Evolutionary conservation across 2,329 filamentous ascomycete genomes (phyloP).

Genomic region (Penicillium thymicola): DNA sequence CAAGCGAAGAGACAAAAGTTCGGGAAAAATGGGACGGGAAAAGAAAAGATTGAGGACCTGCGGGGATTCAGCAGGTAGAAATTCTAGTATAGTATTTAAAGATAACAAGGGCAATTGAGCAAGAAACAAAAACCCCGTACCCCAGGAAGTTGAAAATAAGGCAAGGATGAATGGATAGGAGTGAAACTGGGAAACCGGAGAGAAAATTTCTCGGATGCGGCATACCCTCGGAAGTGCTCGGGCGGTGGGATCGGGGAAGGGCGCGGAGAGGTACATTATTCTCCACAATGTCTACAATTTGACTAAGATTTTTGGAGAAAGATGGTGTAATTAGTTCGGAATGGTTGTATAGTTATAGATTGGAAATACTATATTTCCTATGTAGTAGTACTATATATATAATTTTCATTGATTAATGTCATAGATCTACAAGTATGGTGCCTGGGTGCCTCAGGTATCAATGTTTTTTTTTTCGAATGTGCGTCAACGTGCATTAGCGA

Average conservation of each 20-base stretch:
- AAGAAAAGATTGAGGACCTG: conserved; percentile 20
- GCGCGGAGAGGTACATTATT: conserved; percentile 19
- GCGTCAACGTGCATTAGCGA: background rate
- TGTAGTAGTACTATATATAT: background rate
- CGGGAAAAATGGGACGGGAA: conserved; percentile 10
- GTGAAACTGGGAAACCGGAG: conserved; percentile 28
- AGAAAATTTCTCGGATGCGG: conserved; percentile 46
- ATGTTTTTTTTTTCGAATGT: background rate
- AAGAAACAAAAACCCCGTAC: conserved; percentile 33
- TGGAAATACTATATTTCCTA: background rate
- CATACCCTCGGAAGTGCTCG: conserved; percentile 41
- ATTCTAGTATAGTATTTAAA: conserved; percentile 33
- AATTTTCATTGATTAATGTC: background rate
- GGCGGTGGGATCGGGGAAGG: conserved; percentile 31
- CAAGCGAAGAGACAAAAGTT: conserved; percentile 15
- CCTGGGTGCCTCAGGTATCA: background rate
- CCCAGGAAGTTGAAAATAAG: conserved; percentile 29
- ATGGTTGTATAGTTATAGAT: background rate
- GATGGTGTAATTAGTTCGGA: background rate
- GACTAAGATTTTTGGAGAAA: background rate
- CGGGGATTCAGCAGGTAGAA: conserved; percentile 16
- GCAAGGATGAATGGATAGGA: conserved; percentile 18
- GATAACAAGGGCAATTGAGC: conserved; percentile 31
- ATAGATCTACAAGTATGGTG: background rate
- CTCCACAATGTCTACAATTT: conserved; percentile 12